Base-by-base conservation (phyloP, 208 protist species). In the Dictyostelium gargantuum region DNA sequence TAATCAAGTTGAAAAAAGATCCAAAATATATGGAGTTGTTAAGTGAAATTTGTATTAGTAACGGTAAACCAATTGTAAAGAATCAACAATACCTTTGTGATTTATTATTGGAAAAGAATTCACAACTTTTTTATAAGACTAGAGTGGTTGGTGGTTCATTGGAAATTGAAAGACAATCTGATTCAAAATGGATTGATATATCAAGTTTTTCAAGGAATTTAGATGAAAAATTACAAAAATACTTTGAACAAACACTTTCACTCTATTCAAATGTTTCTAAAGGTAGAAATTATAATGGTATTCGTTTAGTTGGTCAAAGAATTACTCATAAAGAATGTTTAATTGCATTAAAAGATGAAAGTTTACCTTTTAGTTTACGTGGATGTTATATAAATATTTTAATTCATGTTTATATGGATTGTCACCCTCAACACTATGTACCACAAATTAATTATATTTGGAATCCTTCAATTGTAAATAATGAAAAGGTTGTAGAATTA, bases 241-340 rank as follows among this genome's bases (percentile, higher is more conserved):
- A 79, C 29, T 89, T 89, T 38, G 82, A 89, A 38, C 82, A 89
- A 19, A 48, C 82, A 1, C 1, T 89, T 4, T n/a, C 82, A 40
- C 38, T 89, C 9, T 89, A 89, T 52, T 19, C 82, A 17, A 89
- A 89, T 50, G 40, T 89, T 6, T 68, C 50, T 9, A 74, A 58
- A n/a, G 82, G 82, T 21, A 29, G 82, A 38, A 89, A 89, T 52
- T 89, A 89, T 21, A 89, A 89, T 79, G 82, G 82, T 52, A 89
- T 89, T 29, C n/a, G 82, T 19, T 40, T 89, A 2, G 38, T 58
- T 26, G 52, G 52, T 17, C 42, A 89, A 46, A 50, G n/a, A 52
- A 29, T n/a, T 2, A 48, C 82, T 3, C 76, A 79, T n/a, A 75
- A 89, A 40, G 82, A 89, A 17, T 89, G 82, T 44, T 77, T 89